Percentiles rank a stretch among this genome's conserved stretches.
Conservation (phyloP, 345 rosid species). For the Ailanthus altissimus region DNA sequence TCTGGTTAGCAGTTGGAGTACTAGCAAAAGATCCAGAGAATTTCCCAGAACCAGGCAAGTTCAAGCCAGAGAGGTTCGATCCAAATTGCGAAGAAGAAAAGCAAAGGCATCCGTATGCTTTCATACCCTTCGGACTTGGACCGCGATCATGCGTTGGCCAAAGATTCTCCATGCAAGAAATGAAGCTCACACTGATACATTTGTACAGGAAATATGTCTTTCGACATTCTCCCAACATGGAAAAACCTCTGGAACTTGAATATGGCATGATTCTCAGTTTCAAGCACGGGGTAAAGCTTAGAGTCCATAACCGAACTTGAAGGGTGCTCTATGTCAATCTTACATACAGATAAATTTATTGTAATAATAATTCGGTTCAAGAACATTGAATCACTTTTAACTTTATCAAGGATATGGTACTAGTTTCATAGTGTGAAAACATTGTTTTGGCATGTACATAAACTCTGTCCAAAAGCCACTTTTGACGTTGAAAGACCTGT, state of each 20-base stretch:
- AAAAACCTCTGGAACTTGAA: conserved; percentile 74
- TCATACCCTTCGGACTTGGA: conserved; percentile 88
- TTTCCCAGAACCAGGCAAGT: conserved; percentile 87
- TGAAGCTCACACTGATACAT: conserved; percentile 71
- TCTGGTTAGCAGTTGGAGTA: conserved; percentile 89
- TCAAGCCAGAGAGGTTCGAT: conserved; percentile 84
- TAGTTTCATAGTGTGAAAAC: too few relatives aligned
- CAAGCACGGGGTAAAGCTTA: conserved; percentile 84
- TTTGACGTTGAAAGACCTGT: too few relatives aligned
- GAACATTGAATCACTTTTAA: too few relatives aligned
- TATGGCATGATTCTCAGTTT: conserved; percentile 83
- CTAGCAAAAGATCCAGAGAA: conserved; percentile 84
- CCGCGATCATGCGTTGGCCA: conserved; percentile 89
- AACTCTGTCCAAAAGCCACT: too few relatives aligned
- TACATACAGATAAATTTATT: too few relatives aligned
- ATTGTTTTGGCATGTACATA: too few relatives aligned
- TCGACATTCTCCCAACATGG: conserved; percentile 80
- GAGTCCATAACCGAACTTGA: conserved; percentile 45
- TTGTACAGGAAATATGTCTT: conserved; percentile 65
- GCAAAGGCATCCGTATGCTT: conserved; percentile 72
- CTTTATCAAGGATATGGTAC: too few relatives aligned
- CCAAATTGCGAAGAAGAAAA: conserved; percentile 81
- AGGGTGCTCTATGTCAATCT: not conserved
- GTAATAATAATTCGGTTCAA: too few relatives aligned
- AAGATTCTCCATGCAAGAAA: conserved; percentile 75